A percentile compares a stretch with the other conserved stretches of the same genome.
Conservation (phyloP, 2,329 filamentous ascomycete genomes). For the Xylaria sp. region DNA sequence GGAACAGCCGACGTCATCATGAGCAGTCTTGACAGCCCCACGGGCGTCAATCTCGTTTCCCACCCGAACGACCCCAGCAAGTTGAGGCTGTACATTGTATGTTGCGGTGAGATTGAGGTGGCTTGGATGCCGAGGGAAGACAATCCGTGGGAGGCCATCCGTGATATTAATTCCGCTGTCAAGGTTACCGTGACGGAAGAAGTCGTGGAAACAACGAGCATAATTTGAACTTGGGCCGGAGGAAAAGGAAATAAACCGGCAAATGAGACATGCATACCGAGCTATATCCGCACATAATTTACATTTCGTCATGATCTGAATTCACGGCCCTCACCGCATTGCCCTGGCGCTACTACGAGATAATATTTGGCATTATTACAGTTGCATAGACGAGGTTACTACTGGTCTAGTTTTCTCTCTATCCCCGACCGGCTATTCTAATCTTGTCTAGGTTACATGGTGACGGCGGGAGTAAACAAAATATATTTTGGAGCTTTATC, state of each 20-base stretch:
- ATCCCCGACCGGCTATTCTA: not conserved
- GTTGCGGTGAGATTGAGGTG: conserved; percentile 50
- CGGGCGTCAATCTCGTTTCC: conserved; percentile 43
- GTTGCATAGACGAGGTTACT: conserved; percentile 3
- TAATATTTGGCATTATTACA: conserved; percentile 15
- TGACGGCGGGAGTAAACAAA: conserved; percentile 18
- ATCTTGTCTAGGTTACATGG: not conserved
- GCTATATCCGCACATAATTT: conserved; percentile 8
- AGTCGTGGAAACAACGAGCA: conserved; percentile 28
- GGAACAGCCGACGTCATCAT: conserved; percentile 39
- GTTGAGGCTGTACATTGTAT: conserved; percentile 47
- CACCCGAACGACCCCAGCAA: conserved; percentile 32
- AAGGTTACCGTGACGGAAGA: conserved; percentile 38
- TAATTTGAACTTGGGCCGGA: not conserved
- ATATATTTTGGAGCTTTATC: not conserved
- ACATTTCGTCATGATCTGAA: conserved; percentile 10
- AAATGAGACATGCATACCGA: conserved; percentile 18
- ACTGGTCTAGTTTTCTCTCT: not conserved
- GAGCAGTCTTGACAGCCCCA: conserved; percentile 47
- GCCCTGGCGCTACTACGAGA: conserved; percentile 21
- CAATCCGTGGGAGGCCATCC: conserved; percentile 45
- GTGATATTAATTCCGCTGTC: conserved; percentile 44
- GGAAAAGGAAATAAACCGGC: not conserved
- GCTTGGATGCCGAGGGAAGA: conserved; percentile 45
- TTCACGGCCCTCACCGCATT: conserved; percentile 21